phyloP scores from a whole-genome alignment of 2,329 filamentous ascomycete genomes.

The Scopulariopsis brevicaulis region DNA sequence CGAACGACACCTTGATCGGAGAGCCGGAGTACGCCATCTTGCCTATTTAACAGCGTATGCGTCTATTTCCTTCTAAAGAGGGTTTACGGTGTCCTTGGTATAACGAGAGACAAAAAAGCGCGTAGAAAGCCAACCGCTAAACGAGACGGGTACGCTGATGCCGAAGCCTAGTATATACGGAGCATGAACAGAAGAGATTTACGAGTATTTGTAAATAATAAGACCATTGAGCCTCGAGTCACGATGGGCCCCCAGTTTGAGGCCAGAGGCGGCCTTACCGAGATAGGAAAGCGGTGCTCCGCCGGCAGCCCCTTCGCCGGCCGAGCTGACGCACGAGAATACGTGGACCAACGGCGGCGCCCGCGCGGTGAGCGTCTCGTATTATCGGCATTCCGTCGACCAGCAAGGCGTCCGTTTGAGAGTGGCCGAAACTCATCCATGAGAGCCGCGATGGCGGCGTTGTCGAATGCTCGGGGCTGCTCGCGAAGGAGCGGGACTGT shows the following conservation, averaged over 20 bases:
- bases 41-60: neutral
- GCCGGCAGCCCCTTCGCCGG: neutral
- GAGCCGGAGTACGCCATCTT: conserved; percentile 24
- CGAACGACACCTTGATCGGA: conserved; percentile 34
- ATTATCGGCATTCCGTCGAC: too few species aligned
- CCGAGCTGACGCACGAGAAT: neutral
- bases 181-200: neutral
- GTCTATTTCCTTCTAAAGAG: neutral
- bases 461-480: too few species aligned
- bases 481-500: too few species aligned
- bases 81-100: neutral
- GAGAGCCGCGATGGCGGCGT: too few species aligned
- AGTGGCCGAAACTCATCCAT: too few species aligned
- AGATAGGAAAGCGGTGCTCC: neutral
- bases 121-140: too few species aligned
- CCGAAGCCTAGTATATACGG: neutral
- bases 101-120: neutral
- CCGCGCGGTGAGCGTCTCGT: neutral
- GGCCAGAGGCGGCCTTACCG: neutral
- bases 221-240: neutral
- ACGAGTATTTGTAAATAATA: neutral
- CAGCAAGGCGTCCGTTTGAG: too few species aligned
- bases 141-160: neutral
- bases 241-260: neutral
- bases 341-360: neutral